phyloP scores from a whole-genome alignment of 306 rosid genomes.

The Quercus engelmannii region DNA sequence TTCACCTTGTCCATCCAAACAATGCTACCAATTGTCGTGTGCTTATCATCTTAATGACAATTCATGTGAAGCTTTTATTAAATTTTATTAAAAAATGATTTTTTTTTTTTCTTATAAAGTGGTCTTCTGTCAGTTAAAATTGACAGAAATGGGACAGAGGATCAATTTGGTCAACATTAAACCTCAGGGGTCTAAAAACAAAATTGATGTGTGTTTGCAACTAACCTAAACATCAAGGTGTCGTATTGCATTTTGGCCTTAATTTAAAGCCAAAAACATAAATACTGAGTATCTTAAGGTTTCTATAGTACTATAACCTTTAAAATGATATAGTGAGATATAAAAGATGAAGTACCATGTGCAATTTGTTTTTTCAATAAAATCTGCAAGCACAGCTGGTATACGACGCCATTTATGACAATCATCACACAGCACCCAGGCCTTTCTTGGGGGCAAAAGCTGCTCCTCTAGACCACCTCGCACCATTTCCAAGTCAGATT shows the following conservation, averaged over 20 bases:
- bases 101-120: too few relatives aligned
- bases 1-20: too few relatives aligned
- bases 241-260: background rate
- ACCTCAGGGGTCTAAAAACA: too few relatives aligned
- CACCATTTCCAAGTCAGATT: constrained; percentile 31
- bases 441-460: constrained; percentile 53
- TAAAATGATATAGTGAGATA: constrained; percentile 3
- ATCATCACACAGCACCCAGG: constrained; percentile 96
- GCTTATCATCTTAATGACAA: too few relatives aligned
- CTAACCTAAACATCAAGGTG: too few relatives aligned
- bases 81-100: too few relatives aligned
- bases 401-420: constrained; percentile 98
- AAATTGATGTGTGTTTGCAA: too few relatives aligned
- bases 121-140: too few relatives aligned
- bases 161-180: too few relatives aligned
- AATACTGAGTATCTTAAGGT: constrained; percentile 12
- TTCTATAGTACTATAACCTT: constrained; percentile 9
- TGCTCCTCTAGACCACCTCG: constrained; percentile 51
- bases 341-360: constrained; percentile 60
- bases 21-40: too few relatives aligned
- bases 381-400: constrained; percentile 81
- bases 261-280: constrained; percentile 2
- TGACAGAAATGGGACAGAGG: too few relatives aligned
- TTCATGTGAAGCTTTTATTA: too few relatives aligned
- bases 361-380: constrained; percentile 71